These are phyloP conservation scores for Crataegus laevigata DNA, from an alignment of 306 rosid species.

Conservation along the genomic window DNA sequence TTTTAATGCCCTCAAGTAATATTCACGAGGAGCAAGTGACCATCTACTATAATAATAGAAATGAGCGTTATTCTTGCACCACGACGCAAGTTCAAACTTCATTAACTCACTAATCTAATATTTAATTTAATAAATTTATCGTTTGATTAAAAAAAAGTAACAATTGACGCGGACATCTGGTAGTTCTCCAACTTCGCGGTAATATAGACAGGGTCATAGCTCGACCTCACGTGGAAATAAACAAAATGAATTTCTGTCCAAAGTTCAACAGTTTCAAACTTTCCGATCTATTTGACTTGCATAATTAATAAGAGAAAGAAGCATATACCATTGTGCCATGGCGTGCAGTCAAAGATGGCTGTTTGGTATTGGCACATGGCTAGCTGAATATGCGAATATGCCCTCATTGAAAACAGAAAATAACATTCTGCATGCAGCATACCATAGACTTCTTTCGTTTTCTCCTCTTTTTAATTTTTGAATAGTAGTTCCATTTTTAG, in stretches of 20 bases:
- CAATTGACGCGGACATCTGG: background rate
- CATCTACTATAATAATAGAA: too few species aligned
- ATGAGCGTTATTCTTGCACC: fast-evolving
- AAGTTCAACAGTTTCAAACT: background rate
- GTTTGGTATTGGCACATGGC: too few species aligned
- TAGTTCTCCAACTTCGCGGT: background rate
- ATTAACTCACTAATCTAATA: too few species aligned
- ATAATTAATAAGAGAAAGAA: background rate
- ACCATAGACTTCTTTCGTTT: too few species aligned
- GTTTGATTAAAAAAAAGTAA: too few species aligned
- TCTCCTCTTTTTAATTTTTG: too few species aligned
- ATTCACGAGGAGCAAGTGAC: too few species aligned
- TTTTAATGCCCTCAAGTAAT: too few species aligned
- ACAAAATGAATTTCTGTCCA: background rate
- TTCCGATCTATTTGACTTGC: background rate
- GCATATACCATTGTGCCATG: background rate
- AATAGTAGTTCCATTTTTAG: too few species aligned
- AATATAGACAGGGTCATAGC: too few species aligned
- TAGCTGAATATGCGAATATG: background rate
- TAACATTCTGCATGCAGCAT: too few species aligned
- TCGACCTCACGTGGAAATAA: background rate
- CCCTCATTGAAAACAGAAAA: background rate
- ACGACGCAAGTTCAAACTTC: fast-evolving
- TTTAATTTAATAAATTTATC: too few species aligned
- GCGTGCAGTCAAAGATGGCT: background rate